phyloP scores from a whole-genome alignment of 202 grass and related monocot species.

The Setaria italica region DNA sequence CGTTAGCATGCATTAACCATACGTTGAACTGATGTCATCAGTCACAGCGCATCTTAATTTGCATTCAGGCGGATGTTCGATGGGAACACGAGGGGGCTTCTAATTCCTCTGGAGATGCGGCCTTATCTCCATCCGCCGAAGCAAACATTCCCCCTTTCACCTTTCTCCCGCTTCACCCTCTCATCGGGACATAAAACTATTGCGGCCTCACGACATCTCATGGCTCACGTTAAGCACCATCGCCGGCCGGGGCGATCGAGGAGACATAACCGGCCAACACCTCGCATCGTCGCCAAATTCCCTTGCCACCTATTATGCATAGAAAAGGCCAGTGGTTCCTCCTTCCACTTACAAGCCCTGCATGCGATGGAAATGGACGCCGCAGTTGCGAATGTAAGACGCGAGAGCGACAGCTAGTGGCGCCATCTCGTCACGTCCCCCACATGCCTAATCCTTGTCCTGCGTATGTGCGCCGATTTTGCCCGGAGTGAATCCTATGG shows the following conservation, averaged over 20 bases:
- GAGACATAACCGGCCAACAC: slow-evolving; percentile 43
- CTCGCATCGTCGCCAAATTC: slow-evolving; percentile 37
- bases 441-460: neutral
- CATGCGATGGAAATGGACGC: slow-evolving; percentile 42
- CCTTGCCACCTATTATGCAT: slow-evolving; percentile 10
- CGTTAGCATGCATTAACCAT: neutral
- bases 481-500: slow-evolving; percentile 30
- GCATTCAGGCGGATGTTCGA: slow-evolving; percentile 29
- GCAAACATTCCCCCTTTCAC: slow-evolving; percentile 43
- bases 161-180: slow-evolving; percentile 27
- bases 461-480: slow-evolving; percentile 9
- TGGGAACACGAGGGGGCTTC: slow-evolving; percentile 7
- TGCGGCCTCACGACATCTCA: slow-evolving; percentile 11
- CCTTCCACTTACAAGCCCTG: slow-evolving; percentile 31
- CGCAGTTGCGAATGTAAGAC: slow-evolving; percentile 39
- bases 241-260: neutral
- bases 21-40: slow-evolving; percentile 29
- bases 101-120: slow-evolving; percentile 42
- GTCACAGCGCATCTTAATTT: slow-evolving; percentile 16
- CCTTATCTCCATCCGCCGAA: slow-evolving; percentile 56
- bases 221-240: slow-evolving; percentile 36
- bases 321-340: slow-evolving; percentile 41
- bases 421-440: neutral
- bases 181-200: slow-evolving; percentile 38
- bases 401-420: slow-evolving; percentile 44